A percentile compares a stretch with the other conserved stretches of the same genome.
Conservation (phyloP, 2,329 filamentous ascomycete species). For the Beauveria australis region DNA sequence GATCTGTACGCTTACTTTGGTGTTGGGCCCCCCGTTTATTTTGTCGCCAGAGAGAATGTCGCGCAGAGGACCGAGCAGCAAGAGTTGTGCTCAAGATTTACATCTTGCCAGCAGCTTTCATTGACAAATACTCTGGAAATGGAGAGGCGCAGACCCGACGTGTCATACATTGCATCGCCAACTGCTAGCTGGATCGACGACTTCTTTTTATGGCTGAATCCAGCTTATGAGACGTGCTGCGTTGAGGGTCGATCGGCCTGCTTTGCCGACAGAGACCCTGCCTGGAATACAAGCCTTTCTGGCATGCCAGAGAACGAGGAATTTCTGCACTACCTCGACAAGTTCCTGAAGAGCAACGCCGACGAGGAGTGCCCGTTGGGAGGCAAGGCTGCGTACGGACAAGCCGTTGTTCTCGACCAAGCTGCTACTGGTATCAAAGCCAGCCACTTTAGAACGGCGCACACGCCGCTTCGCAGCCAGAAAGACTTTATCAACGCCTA, state of each 20-base stretch:
- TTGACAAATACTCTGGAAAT: slow-evolving; percentile 87
- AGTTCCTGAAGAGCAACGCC: slow-evolving; percentile 75
- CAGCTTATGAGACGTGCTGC: slow-evolving; percentile 63
- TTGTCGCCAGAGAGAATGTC: slow-evolving; percentile 76
- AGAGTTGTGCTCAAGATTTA: slow-evolving; percentile 84
- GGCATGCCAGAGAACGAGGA: slow-evolving; percentile 94
- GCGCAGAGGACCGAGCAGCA: slow-evolving; percentile 71
- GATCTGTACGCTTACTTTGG: slow-evolving; percentile 91
- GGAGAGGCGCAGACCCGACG: slow-evolving; percentile 79
- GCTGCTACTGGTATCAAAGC: slow-evolving; percentile 62
- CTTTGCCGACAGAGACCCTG: slow-evolving; percentile 66
- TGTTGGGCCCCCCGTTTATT: slow-evolving; percentile 89
- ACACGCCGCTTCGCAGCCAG: slow-evolving; percentile 80
- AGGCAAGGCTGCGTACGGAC: slow-evolving; percentile 78
- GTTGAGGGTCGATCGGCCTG: slow-evolving; percentile 64
- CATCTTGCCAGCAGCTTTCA: slow-evolving; percentile 75
- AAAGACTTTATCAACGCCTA: slow-evolving; percentile 90
- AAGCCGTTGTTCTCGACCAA: slow-evolving; percentile 71
- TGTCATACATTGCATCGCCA: slow-evolving; percentile 81
- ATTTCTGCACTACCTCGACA: slow-evolving; percentile 76
- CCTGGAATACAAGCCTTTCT: slow-evolving; percentile 81
- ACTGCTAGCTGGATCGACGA: slow-evolving; percentile 96
- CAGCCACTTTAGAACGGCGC: slow-evolving; percentile 85
- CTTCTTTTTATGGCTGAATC: slow-evolving; percentile 95
- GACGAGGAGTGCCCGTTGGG: slow-evolving; percentile 79